phyloP scores from a whole-genome alignment of 2,329 filamentous ascomycete genomes.

The Fusarium dimerum region DNA sequence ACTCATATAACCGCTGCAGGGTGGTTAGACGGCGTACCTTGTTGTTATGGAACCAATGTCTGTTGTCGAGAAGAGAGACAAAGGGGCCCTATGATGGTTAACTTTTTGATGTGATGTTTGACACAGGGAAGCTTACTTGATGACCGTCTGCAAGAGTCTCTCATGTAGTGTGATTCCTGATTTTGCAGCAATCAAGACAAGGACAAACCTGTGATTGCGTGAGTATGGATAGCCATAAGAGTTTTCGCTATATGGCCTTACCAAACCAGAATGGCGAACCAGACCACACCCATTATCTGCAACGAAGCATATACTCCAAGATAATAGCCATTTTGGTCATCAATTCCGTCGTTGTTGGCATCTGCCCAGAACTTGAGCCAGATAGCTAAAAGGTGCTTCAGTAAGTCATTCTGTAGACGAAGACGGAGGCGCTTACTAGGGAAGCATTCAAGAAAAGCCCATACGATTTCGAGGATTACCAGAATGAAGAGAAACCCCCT shows the following conservation, averaged over 20 bases:
- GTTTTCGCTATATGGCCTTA: background rate
- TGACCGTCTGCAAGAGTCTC: constrained; percentile 24
- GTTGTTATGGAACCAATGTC: constrained; percentile 44
- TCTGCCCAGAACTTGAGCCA: constrained; percentile 36
- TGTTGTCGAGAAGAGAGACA: constrained; percentile 41
- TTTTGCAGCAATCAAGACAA: constrained; percentile 28
- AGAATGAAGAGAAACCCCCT: constrained; percentile 20
- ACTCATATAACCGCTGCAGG: no score
- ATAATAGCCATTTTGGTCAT: constrained; percentile 16
- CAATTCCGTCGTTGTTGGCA: constrained; percentile 12
- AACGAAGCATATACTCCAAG: constrained; percentile 29
- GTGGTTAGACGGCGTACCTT: constrained; percentile 26
- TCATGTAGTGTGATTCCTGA: constrained; percentile 30
- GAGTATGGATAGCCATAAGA: background rate
- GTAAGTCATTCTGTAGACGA: background rate
- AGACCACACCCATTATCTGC: constrained; percentile 22
- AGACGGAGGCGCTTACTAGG: constrained; percentile 24
- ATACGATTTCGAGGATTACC: constrained; percentile 24
- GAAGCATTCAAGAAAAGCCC: constrained; percentile 31
- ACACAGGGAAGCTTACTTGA: constrained; percentile 2
- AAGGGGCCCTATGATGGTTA: constrained; percentile 35
- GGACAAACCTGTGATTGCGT: constrained; percentile 24
- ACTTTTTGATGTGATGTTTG: background rate
- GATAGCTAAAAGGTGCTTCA: constrained; percentile 20
- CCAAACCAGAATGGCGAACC: constrained; percentile 25